Conservation (phyloP, 148 eudicot species). For the Rhododendron henanense region DNA sequence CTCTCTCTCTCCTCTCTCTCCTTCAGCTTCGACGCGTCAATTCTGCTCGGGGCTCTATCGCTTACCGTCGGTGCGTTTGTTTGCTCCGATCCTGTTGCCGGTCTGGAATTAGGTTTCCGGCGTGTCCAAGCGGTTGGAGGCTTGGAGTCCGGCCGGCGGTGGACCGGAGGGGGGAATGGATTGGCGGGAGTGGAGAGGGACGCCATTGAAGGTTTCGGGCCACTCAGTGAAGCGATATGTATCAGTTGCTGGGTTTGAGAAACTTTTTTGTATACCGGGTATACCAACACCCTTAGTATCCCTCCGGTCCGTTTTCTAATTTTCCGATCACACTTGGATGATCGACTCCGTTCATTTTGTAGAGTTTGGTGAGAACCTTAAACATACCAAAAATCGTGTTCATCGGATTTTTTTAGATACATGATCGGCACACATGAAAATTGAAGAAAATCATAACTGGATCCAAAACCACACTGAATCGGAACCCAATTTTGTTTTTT, state of each 20-base stretch:
- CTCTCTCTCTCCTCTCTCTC: constrained; percentile 50
- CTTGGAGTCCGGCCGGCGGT: constrained; percentile 21
- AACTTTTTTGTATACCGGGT: no score
- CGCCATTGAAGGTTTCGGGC: constrained; percentile 20
- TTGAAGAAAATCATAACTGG: no score
- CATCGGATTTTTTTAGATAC: no score
- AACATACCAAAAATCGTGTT: no score
- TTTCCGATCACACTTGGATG: no score
- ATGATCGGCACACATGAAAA: no score
- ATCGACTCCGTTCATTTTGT: no score
- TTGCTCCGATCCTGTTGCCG: constrained; percentile 3
- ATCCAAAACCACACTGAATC: no score
- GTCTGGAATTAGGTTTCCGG: constrained; percentile 8
- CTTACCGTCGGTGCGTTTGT: background rate
- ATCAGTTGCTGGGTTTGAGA: background rate
- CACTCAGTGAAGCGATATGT: background rate
- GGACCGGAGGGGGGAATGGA: constrained; percentile 35
- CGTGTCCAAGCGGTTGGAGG: constrained; percentile 21
- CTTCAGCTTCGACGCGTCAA: constrained; percentile 25
- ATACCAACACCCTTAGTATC: no score
- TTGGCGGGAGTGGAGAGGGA: constrained; percentile 49
- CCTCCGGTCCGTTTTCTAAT: no score
- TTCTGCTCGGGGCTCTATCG: background rate
- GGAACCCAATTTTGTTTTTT: no score
- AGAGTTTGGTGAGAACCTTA: no score